A percentile compares a stretch with the other conserved stretches of the same genome.
Evolutionary conservation across 371 early-diverging fungal species (phyloP).

Genomic region (Syncephalastrum racemosum): DNA sequence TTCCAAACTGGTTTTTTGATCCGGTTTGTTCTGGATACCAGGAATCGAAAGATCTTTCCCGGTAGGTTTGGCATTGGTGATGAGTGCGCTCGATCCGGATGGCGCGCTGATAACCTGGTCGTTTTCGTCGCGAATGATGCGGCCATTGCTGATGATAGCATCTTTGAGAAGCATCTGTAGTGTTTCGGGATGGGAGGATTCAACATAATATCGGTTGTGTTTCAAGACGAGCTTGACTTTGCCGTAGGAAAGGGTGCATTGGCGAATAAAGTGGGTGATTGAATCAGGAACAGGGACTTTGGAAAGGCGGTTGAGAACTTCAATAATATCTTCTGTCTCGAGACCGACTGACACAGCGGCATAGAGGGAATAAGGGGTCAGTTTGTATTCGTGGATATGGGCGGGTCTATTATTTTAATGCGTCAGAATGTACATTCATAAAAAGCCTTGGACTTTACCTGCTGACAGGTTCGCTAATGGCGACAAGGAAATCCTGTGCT

Average conservation of each 20-base stretch:
- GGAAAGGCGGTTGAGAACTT: conserved; percentile 89
- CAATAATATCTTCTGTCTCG: conserved; percentile 94
- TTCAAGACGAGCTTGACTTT: conserved; percentile 98
- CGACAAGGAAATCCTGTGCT: conserved; percentile 98
- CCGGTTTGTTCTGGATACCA: conserved; percentile 50
- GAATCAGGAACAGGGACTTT: conserved; percentile 88
- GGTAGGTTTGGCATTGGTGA: conserved; percentile 51
- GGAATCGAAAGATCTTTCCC: conserved; percentile 64
- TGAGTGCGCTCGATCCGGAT: conserved; percentile 23
- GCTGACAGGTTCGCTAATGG: conserved; percentile 98
- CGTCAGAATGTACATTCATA: conserved; percentile 1
- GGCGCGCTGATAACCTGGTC: conserved; percentile 38
- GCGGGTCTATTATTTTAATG: conserved; percentile 68
- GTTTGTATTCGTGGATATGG: conserved; percentile 97
- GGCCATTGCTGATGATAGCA: conserved; percentile 68
- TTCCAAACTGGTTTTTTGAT: conserved; percentile 23
- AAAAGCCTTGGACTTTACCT: conserved; percentile 42
- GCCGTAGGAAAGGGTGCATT: conserved; percentile 94
- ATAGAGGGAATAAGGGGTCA: conserved; percentile 98
- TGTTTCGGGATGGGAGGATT: conserved; percentile 86
- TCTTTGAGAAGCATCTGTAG: conserved; percentile 87
- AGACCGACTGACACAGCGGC: conserved; percentile 99
- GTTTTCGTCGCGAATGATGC: conserved; percentile 57
- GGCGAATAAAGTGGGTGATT: conserved; percentile 85
- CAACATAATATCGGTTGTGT: conserved; percentile 93